Evolutionary conservation across 345 rosid species (phyloP).

Genomic region (Camelina hispida): DNA sequence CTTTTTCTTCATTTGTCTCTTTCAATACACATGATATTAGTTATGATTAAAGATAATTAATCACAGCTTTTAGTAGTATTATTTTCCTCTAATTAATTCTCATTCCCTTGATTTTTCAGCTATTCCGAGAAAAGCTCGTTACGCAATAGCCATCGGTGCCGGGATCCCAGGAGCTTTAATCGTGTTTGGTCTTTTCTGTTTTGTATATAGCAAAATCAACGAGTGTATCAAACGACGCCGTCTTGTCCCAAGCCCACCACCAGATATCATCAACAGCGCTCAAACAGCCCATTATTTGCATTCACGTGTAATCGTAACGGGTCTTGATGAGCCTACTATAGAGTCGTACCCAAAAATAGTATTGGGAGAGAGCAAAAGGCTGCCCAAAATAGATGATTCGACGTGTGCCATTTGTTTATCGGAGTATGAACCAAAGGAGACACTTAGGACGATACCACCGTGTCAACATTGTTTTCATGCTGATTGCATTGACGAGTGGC

Average conservation of each 20-base stretch:
- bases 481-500: constrained; percentile 66
- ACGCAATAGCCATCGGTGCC: constrained; percentile 56
- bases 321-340: constrained; percentile 56
- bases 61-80: background rate
- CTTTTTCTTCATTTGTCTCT: background rate
- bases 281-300: constrained; percentile 38
- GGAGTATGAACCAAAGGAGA: constrained; percentile 62
- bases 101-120: constrained; percentile 32
- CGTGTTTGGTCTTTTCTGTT: constrained; percentile 48
- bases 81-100: background rate
- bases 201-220: constrained; percentile 48
- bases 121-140: constrained; percentile 51
- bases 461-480: constrained; percentile 74
- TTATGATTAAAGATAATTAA: constrained; percentile 1
- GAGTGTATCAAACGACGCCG: constrained; percentile 28
- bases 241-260: constrained; percentile 24
- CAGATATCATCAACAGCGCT: constrained; percentile 21
- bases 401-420: constrained; percentile 61
- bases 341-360: constrained; percentile 64
- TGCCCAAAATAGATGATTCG: constrained; percentile 53
- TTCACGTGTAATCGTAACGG: constrained; percentile 29
- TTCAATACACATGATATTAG: background rate
- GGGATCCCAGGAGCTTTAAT: constrained; percentile 61
- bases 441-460: constrained; percentile 55
- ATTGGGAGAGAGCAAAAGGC: constrained; percentile 58